These are phyloP conservation scores for Cyphellophora attinorum DNA, from an alignment of 2,329 filamentous ascomycete species.

Conservation along the genomic window DNA sequence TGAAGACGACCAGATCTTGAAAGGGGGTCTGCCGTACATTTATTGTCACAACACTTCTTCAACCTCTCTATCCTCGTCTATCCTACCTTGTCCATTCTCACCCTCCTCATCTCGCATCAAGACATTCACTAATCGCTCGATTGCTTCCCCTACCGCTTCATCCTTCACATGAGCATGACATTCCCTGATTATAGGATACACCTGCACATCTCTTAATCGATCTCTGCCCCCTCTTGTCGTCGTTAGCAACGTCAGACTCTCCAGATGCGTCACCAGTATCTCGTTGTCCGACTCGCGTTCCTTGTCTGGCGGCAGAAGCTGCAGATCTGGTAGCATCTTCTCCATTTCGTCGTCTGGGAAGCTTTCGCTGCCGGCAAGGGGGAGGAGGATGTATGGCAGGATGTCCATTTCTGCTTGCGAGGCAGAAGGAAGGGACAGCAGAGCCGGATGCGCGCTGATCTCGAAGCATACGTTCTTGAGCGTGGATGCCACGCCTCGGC, in stretches of 20 bases:
- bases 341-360: conserved; percentile 79
- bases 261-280: conserved; percentile 78
- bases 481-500: conserved; percentile 89
- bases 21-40: too few relatives aligned
- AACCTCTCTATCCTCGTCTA: conserved; percentile 36
- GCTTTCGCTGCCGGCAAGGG: conserved; percentile 79
- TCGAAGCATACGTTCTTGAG: conserved; percentile 94
- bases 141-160: conserved; percentile 72
- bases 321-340: conserved; percentile 80
- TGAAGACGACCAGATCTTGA: too few relatives aligned
- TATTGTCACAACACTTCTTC: conserved; percentile 45
- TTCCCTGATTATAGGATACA: conserved; percentile 84
- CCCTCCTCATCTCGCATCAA: conserved; percentile 68
- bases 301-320: conserved; percentile 84
- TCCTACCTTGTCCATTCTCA: conserved; percentile 34
- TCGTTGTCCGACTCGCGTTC: conserved; percentile 64
- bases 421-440: conserved; percentile 2
- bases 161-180: conserved; percentile 69
- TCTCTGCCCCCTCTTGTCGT: conserved; percentile 69
- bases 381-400: conserved; percentile 78
- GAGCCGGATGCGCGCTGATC: conserved; percentile 39
- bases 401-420: conserved; percentile 43
- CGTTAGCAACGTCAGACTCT: conserved; percentile 75
- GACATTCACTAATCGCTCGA: conserved; percentile 82
- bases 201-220: conserved; percentile 62